phyloP scores from a whole-genome alignment of 73 alveolate genomes.

The Strombidium stylifer region DNA sequence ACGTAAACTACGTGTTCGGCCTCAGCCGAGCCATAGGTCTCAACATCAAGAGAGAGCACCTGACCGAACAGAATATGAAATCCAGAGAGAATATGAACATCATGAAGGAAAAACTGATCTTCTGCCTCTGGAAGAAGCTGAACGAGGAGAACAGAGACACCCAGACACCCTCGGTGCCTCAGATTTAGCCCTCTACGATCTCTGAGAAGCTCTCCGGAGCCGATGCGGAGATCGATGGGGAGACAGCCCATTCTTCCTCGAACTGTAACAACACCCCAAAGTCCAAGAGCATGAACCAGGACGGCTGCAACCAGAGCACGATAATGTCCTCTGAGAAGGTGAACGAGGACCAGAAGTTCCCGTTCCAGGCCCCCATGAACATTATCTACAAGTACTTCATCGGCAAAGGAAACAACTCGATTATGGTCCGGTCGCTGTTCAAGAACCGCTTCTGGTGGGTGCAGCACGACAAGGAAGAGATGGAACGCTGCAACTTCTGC shows the following conservation, averaged over 20 bases:
- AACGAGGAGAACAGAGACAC: conserved; percentile 42
- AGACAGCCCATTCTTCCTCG: too few relatives aligned
- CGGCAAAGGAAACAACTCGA: conserved; percentile 41
- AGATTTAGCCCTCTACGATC: background rate
- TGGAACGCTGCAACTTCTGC: conserved; percentile 25
- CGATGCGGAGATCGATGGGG: background rate
- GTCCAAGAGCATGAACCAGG: too few relatives aligned
- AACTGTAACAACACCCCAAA: too few relatives aligned
- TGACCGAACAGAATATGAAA: conserved; percentile 17
- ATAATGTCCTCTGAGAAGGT: too few relatives aligned
- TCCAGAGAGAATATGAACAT: conserved; percentile 32
- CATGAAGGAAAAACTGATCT: conserved; percentile 34
- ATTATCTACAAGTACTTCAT: conserved; percentile 31
- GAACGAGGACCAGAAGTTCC: too few relatives aligned
- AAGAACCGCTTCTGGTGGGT: conserved; percentile 45
- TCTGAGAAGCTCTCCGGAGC: background rate
- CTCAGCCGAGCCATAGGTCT: background rate
- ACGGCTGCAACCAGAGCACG: too few relatives aligned
- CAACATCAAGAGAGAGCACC: background rate
- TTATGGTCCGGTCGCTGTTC: conserved; percentile 24
- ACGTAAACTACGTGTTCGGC: background rate
- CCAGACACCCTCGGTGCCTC: too few relatives aligned
- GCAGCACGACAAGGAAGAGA: conserved; percentile 44
- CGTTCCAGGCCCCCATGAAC: conserved; percentile 10
- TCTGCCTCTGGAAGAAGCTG: conserved; percentile 18